Evolutionary conservation across 371 early-diverging fungal species (phyloP), one percentile per base, ranked within the genome.

Genomic region (Globomyces sp.): DNA sequence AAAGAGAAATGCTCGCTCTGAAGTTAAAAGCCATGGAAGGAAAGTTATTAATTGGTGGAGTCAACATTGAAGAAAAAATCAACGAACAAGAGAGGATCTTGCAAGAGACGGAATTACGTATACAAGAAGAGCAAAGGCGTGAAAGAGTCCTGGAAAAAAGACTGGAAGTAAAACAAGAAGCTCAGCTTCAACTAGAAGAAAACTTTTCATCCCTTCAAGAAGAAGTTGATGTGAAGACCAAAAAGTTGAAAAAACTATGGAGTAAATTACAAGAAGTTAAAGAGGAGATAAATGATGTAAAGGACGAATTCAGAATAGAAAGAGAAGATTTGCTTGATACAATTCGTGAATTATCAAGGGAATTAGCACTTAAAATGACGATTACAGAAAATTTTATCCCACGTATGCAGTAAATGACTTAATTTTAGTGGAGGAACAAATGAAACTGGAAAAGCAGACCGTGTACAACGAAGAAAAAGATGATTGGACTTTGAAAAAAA

Each of bases 1-100:
- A 69, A 53, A 68, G 82, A 11, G 81, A 78, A 47, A 59, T 64
- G 24, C 68, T 86, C 11, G 78, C 71, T 0, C 68, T 67, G 36
- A 72, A 81, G 47, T 71, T 85, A 2, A 60, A 50, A 2, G 68
- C 72, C 46, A 70, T 85, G 63, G 83, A 85, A 62, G 69, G 63
- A 8, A 78, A 82, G 70, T 74, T 84, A 3, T 68, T 85, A 9
- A 71, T 81, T n/a, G 85, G 85, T 10, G 85, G 85, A 0, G 80
- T 76, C 1, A 69, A 74, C 62, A 74, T 79, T 24, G 64, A 65
- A 11, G 76, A 78, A 58, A 63, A 79, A 10, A 75, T 79, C 34
- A 72, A 72, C 11, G 70, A 71, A 55, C 78, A 83, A 70, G 74
- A 80, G 63, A 61, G 62, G 9, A 77, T 75, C 64, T 68, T 78